Conservation (phyloP, 2,329 filamentous ascomycete species). For the Trichoderma sp. region DNA sequence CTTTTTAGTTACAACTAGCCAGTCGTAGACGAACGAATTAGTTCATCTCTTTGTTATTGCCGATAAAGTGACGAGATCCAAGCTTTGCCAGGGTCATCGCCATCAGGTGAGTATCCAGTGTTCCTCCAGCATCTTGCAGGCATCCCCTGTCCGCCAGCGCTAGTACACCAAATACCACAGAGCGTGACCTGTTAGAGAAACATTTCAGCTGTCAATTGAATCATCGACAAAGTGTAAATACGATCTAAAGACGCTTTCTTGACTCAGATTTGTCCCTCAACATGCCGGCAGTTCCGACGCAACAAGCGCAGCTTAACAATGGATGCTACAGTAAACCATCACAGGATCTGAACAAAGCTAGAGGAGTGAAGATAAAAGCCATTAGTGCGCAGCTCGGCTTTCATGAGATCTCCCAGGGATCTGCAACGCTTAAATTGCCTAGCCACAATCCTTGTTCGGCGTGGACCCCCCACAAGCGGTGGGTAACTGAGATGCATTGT, state of each 20-base stretch:
- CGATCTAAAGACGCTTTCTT: background rate
- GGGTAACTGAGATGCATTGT: background rate
- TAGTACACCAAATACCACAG: background rate
- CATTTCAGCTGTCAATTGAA: background rate
- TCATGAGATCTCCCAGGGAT: background rate
- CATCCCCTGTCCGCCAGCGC: background rate
- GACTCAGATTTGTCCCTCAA: background rate
- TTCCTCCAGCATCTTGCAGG: background rate
- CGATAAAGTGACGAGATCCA: background rate
- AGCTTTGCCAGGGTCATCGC: background rate
- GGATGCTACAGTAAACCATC: background rate
- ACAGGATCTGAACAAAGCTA: background rate
- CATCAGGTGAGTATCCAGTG: slow-evolving; percentile 1
- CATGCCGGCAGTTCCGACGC: background rate
- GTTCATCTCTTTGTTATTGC: background rate
- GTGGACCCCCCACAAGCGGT: background rate
- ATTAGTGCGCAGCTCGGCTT: background rate
- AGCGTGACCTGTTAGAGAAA: background rate
- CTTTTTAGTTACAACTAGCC: background rate
- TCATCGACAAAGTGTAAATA: background rate
- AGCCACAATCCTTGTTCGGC: background rate
- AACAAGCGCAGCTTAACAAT: background rate
- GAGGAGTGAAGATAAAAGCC: background rate
- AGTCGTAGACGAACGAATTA: background rate
- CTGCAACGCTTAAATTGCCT: background rate